Percentiles rank a stretch among this genome's conserved stretches.
Conservation (phyloP, 2,329 filamentous ascomycete genomes). For the Juglanconis sp. region DNA sequence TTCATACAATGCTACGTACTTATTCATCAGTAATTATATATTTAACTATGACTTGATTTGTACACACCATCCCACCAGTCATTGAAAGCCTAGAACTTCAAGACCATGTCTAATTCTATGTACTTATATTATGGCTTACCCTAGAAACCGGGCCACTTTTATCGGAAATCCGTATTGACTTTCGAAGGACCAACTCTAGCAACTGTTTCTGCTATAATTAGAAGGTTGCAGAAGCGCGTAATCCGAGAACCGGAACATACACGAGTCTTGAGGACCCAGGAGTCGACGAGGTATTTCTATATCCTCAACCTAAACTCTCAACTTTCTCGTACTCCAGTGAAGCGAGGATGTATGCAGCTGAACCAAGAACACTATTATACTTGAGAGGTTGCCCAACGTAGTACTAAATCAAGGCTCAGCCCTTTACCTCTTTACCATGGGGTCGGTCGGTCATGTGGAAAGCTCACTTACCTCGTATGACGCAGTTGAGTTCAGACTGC, state of each 20-base stretch:
- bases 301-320: not conserved
- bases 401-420: not conserved
- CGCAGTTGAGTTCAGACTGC: slow-evolving; percentile 41
- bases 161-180: too few species aligned
- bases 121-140: too few species aligned
- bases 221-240: too few species aligned
- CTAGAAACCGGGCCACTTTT: too few species aligned
- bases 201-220: too few species aligned
- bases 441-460: not conserved
- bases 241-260: not conserved
- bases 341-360: not conserved
- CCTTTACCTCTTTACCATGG: not conserved
- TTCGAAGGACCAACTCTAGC: too few species aligned
- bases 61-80: too few species aligned
- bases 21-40: too few species aligned
- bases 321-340: not conserved
- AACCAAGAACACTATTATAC: not conserved
- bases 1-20: too few species aligned
- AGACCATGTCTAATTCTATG: too few species aligned
- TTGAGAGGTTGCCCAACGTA: not conserved
- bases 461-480: slow-evolving; percentile 39
- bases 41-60: too few species aligned
- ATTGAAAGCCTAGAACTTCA: too few species aligned
- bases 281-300: not conserved
- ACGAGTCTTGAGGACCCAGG: not conserved